A percentile compares a stretch with the other conserved stretches of the same genome.
These are phyloP conservation scores for Oryza nivara DNA, from an alignment of 176 grass and related monocot species.

Conservation along the genomic window DNA sequence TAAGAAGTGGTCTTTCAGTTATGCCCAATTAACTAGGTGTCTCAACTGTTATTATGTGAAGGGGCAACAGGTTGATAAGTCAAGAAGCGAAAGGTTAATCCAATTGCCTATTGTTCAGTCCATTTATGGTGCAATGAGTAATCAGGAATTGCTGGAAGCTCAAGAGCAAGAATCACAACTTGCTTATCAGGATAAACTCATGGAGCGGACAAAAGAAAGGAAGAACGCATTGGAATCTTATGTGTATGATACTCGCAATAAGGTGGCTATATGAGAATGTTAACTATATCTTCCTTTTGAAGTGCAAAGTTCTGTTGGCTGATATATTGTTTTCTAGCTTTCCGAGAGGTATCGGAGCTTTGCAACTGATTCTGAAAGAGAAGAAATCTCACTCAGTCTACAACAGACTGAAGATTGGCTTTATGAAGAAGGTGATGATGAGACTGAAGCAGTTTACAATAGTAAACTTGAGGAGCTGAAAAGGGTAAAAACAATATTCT, in stretches of 20 bases:
- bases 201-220: conserved; percentile 90
- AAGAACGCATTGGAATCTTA: conserved; percentile 93
- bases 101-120: conserved; percentile 59
- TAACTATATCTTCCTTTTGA: conserved; percentile 15
- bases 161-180: conserved; percentile 76
- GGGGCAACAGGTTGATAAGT: conserved; percentile 48
- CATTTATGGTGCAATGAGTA: conserved; percentile 70
- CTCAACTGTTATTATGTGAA: conserved; percentile 41
- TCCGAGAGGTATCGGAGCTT: conserved; percentile 90
- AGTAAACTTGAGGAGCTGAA: conserved; percentile 89
- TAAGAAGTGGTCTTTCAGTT: conserved; percentile 15
- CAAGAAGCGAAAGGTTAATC: conserved; percentile 50
- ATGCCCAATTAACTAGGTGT: conserved; percentile 8
- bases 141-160: conserved; percentile 70
- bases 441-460: conserved; percentile 87
- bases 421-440: conserved; percentile 98
- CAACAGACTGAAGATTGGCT: conserved; percentile 98
- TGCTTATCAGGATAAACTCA: conserved; percentile 78
- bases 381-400: conserved; percentile 73
- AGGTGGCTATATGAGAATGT: conserved; percentile 50
- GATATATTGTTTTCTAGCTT: conserved; percentile 59
- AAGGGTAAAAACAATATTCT: conserved; percentile 59
- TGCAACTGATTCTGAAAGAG: conserved; percentile 89
- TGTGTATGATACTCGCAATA: conserved; percentile 94
- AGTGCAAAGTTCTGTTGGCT: conserved; percentile 34